Evolutionary conservation across 805 yeast genomes (phyloP), one percentile per base, ranked within the genome.

Genomic region (Zygosaccharomyces bailii): DNA sequence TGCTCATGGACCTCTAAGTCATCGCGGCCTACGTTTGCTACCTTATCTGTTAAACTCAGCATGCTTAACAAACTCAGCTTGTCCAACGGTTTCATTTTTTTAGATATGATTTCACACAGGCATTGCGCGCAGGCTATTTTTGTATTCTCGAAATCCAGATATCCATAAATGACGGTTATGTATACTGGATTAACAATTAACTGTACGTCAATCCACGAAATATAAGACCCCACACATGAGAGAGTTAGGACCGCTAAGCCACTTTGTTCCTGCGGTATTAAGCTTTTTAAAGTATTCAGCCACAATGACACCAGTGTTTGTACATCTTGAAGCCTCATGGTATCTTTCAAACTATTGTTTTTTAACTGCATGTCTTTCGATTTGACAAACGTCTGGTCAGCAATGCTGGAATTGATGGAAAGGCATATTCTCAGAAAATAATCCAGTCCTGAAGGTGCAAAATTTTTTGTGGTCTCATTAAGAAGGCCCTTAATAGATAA

Each of bases 141-240:
- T 41, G 78, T 76, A 17, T 63, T 66, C 4, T 65, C 64, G 46
- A 63, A 66, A 43, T 72, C 73, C 50, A 88, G 70, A 56, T 75
- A 82, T 46, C 74, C 76, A 56, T 79, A 82, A 37, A 88, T 74
- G 29, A 76, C 59, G 20, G 71, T 65, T 55, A 86, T 68, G 53
- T 77, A 81, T 17, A 76, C 76, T 25, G 76, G 73, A 39, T 78
- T 79, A 23, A 89, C 73, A 43, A 91, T 79, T 54, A 87, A 70
- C 43, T 82, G 72, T 49, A 90, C 81, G 61, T 87, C 95, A 62
- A 90, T 87, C 99, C 99, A 93, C 18, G 90, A 82, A 18, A 89
- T 85, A 75, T 85, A 93, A 9, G 80, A 79, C 8, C 97, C 97
- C 44, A 93, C 78, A 44, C 56, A 86, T 54, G 49, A 84, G 73